Percentiles rank a stretch among this genome's conserved stretches.
Evolutionary conservation across 2,329 filamentous ascomycete genomes (phyloP).

Genomic region (Hypomyces perniciosus): DNA sequence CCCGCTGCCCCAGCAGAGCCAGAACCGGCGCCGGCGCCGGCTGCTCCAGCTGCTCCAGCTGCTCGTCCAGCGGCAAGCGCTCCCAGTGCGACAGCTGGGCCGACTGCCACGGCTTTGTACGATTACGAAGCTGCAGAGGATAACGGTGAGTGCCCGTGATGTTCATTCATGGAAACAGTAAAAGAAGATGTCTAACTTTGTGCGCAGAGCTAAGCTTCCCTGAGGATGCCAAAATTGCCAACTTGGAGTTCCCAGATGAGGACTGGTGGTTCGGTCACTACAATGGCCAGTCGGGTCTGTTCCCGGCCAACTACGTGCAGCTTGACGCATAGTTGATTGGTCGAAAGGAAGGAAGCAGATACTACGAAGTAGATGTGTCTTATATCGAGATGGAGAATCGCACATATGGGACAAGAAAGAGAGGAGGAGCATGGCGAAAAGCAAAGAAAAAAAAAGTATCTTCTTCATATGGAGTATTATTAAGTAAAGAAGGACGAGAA

Average conservation of each 20-base stretch:
- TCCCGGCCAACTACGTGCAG: conserved; percentile 69
- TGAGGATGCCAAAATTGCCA: conserved; percentile 75
- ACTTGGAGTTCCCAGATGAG: conserved; percentile 92
- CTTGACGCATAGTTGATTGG: conserved; percentile 34
- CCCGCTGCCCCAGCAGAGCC: conserved; percentile 21
- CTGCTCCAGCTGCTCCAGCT: conserved; percentile 33
- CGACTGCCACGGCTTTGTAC: conserved; percentile 78
- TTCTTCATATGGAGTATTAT: background rate
- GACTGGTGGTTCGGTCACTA: conserved; percentile 98
- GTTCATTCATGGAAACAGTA: background rate
- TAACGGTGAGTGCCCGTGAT: conserved; percentile 52
- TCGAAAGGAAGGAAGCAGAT: background rate
- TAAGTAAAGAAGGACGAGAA: background rate
- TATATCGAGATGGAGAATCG: background rate
- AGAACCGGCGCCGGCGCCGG: conserved; percentile 28
- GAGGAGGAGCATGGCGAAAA: background rate
- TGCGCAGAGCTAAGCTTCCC: conserved; percentile 69
- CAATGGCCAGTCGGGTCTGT: conserved; percentile 73
- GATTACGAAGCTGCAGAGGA: conserved; percentile 98
- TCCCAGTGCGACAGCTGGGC: conserved; percentile 39
- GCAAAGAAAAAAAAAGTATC: background rate
- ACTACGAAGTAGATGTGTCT: background rate
- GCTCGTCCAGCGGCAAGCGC: conserved; percentile 28
- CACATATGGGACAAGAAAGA: background rate
- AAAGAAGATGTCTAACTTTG: conserved; percentile 23